Evolutionary conservation across 2,329 filamentous ascomycete genomes (phyloP), one percentile per base, ranked within the genome.

Genomic region (Dactylella cylindrospora): DNA sequence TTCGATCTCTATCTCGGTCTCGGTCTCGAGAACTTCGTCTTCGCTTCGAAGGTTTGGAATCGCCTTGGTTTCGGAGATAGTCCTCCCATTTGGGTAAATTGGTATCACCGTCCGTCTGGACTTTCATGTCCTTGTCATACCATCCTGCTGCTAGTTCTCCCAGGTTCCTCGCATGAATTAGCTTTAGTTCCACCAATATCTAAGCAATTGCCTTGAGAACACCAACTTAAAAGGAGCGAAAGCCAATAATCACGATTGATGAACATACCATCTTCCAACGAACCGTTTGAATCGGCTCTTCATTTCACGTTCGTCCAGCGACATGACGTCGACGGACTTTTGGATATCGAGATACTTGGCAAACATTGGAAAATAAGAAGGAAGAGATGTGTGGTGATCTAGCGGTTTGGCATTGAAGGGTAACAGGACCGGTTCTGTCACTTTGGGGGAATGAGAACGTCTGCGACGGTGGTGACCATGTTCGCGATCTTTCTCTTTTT

Each of bases 271-370:
- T 77, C 90, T 91, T 3, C 80, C 78, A 9, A 91, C 72, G 69
- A 97, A 98, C 71, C 89, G 91, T 78, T 95, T 95, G 90, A 91
- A 98, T 51, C 91, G 78, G 1, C 90, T 90, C 66, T 79, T 85
- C 0, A 84, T 74, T 71, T 96, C 90, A n/a, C 80, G 79, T 65
- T 88, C 84, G 52, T 83, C 80, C 67, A 97, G 76, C 3, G 61
- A 55, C 13, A 83, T 78, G 1, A 94, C 75, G 47, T 84, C 75
- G 32, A 86, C 79, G 31, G 83, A 78, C 74, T 96, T 96, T 73
- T 97, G 91, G 26, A 95, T 80, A 68, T 90, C 86, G 20, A 97
- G 79, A 68, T 96, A 97, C 40, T 87, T 81, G 12, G 84, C 87
- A 96, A 88, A 64, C 8, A 64, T 25, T 6, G 39, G 9, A 36